These are phyloP conservation scores for Penicillium sp. DNA, from an alignment of 2,329 filamentous ascomycete species.

Conservation along the genomic window DNA sequence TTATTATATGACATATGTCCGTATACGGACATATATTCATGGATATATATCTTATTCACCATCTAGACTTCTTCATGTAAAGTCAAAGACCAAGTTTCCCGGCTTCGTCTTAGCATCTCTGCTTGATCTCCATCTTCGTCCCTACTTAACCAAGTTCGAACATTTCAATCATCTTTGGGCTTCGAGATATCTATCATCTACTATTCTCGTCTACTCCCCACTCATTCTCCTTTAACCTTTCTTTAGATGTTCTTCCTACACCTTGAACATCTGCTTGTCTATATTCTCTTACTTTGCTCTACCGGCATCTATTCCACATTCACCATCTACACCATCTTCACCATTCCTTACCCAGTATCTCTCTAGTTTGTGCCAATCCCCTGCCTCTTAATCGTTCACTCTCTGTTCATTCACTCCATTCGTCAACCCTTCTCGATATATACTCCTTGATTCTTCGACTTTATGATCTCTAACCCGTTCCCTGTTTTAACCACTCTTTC, in stretches of 20 bases:
- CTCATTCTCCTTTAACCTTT: background rate
- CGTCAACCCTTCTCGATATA: background rate
- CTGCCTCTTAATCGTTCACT: background rate
- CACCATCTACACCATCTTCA: background rate
- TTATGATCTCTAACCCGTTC: background rate
- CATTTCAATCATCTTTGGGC: background rate
- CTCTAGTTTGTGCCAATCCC: background rate
- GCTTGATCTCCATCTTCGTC: background rate
- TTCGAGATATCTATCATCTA: background rate
- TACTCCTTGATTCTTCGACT: background rate
- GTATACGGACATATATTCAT: no score
- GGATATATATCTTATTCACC: no score
- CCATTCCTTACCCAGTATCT: no score
- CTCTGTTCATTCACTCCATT: background rate
- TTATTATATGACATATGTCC: no score
- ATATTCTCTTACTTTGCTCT: background rate
- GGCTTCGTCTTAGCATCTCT: background rate
- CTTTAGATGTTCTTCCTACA: background rate
- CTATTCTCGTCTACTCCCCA: background rate
- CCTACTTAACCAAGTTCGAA: background rate
- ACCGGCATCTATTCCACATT: no score
- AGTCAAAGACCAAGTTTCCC: no score
- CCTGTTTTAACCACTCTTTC: background rate
- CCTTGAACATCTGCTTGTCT: background rate
- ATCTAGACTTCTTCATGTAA: no score